Evolutionary conservation across 2,329 filamentous ascomycete species (phyloP), one percentile per base, ranked within the genome.

Genomic region (Talaromyces sp.): DNA sequence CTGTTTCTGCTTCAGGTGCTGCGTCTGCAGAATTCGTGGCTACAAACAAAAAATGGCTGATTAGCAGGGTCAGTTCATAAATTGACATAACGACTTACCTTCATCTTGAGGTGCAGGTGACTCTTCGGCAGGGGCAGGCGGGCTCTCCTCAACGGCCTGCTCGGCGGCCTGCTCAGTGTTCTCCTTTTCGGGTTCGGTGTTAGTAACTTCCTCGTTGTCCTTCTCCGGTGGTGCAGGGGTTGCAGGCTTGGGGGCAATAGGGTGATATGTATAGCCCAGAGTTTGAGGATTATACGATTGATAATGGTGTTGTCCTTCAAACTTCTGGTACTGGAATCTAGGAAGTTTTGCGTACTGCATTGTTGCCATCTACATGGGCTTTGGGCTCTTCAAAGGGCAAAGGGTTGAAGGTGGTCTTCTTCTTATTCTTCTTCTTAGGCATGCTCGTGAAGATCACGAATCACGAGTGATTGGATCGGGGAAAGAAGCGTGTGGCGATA

Each of bases 301-400:
- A 69, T 78, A 79, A 64, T 73, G 70, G 72, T 67, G 65, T 64
- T 67, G 65, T 64, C 76, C 70, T 64, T 77, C 70, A 68, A 75
- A 71, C 58, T 68, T 71, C 67, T 77, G 75, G 70, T 79, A 80
- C 65, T 74, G 64, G 70, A 72, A 79, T 60, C 65, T 64, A 69
- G 76, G 71, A 70, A 78, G 64, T 59, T 75, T 62, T 71, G 76
- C 77, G 74, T 79, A 80, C 77, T 75, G 67, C 66, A 64, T 69
- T 65, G 65, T 70, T 68, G 63, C 67, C 66, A 65, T 69, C 65
- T 62, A 69, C 64, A 62, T 68, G 64, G 58, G 66, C 63, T 61
- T 63, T 64, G 57, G 65, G 68, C 63, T 69, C 71, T 61, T 70
- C 64, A 55, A 29, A 56, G 49, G 49, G 43, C 41, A 51, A 67